A percentile compares a stretch with the other conserved stretches of the same genome.
Conservation (phyloP, 306 rosid genomes). For the Rubus idaeus region DNA sequence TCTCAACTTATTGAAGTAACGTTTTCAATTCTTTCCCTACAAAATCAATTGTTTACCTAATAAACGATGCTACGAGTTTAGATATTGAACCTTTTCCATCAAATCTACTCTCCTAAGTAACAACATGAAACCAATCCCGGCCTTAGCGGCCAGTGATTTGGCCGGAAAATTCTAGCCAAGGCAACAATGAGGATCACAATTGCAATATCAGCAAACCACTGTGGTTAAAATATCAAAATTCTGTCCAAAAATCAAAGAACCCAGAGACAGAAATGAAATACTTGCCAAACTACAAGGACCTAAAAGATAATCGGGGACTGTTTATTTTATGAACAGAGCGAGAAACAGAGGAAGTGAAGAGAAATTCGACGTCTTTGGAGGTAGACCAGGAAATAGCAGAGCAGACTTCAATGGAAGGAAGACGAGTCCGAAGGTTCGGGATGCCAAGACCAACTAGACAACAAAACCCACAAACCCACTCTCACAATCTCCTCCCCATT, state of each 20-base stretch:
- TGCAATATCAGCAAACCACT: not conserved
- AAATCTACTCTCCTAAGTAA: too few species aligned
- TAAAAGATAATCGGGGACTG: too few species aligned
- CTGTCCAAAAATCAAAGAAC: not conserved
- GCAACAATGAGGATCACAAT: not conserved
- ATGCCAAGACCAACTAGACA: conserved; percentile 11
- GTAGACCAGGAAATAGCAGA: not conserved
- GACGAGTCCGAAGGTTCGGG: conserved; percentile 34
- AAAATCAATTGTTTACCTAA: too few species aligned
- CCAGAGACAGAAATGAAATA: too few species aligned
- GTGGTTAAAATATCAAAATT: not conserved
- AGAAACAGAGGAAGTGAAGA: too few species aligned
- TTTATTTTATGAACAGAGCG: too few species aligned
- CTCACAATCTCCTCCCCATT: conserved; percentile 26
- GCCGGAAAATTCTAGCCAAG: not conserved
- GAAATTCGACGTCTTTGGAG: too few species aligned
- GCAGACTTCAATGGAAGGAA: conserved; percentile 21
- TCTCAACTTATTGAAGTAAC: too few species aligned
- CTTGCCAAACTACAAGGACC: not conserved
- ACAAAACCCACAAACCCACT: not conserved
- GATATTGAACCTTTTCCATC: too few species aligned
- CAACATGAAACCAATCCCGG: not conserved
- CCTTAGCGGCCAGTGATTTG: not conserved
- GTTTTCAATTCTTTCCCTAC: too few species aligned
- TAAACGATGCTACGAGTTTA: too few species aligned